Evolutionary conservation across 257 asterid species (phyloP).

Genomic region (Penstemon newberryi): DNA sequence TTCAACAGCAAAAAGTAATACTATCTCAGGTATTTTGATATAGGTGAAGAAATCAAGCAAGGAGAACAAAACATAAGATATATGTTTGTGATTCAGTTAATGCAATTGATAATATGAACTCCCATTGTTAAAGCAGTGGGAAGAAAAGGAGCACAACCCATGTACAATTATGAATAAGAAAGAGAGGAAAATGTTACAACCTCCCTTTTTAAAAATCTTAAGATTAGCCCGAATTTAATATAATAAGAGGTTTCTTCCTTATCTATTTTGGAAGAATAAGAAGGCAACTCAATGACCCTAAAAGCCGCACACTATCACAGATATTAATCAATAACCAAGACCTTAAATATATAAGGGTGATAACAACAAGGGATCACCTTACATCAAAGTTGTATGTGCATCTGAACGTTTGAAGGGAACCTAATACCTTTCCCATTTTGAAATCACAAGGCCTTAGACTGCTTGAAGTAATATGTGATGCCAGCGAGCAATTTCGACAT

Average conservation of each 20-base stretch:
- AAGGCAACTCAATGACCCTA: neutral
- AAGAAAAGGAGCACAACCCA: slow-evolving; percentile 16
- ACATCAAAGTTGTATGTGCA: slow-evolving; percentile 75
- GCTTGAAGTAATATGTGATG: slow-evolving; percentile 67
- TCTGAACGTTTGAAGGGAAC: slow-evolving; percentile 79
- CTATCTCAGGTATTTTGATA: neutral
- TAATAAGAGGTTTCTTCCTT: slow-evolving; percentile 3
- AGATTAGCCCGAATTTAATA: slow-evolving; percentile 12
- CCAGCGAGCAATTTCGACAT: slow-evolving; percentile 77
- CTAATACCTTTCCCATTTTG: slow-evolving; percentile 78
- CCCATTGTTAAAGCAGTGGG: slow-evolving; percentile 4
- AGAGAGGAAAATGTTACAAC: slow-evolving; percentile 13
- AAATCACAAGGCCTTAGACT: slow-evolving; percentile 90
- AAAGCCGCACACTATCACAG: slow-evolving; percentile 9
- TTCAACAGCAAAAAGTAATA: neutral
- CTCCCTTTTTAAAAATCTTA: slow-evolving; percentile 14
- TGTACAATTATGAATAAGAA: neutral
- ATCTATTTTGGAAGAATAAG: neutral
- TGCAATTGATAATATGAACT: neutral
- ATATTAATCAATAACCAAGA: slow-evolving; percentile 22
- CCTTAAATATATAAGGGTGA: slow-evolving; percentile 13
- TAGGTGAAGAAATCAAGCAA: slow-evolving; percentile 5
- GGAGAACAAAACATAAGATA: slow-evolving; percentile 4
- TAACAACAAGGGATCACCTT: slow-evolving; percentile 52
- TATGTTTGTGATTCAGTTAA: slow-evolving; percentile 4